phyloP scores from a whole-genome alignment of 371 early-diverging fungal species.

The Syncephalastrum racemosum region DNA sequence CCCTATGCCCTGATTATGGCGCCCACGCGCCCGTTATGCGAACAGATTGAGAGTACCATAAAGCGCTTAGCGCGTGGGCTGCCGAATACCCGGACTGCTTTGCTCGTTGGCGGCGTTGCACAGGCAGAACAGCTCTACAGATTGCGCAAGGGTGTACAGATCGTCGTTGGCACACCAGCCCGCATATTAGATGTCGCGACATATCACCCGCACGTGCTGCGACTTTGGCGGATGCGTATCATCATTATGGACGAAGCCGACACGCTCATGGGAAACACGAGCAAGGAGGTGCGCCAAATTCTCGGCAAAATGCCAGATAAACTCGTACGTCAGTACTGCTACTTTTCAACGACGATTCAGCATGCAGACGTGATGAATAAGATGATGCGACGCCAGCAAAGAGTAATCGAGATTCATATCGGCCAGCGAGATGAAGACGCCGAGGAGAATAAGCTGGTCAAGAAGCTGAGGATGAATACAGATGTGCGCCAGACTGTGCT shows the following conservation, averaged over 20 bases:
- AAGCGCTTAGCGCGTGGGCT: slow-evolving; percentile 47
- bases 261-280: slow-evolving; percentile 46
- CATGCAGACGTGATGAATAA: neutral
- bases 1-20: slow-evolving; percentile 60
- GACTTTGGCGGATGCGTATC: slow-evolving; percentile 49
- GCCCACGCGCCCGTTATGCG: slow-evolving; percentile 58
- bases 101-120: slow-evolving; percentile 55
- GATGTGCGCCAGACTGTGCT: slow-evolving; percentile 60
- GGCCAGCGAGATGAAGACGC: slow-evolving; percentile 8
- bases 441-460: slow-evolving; percentile 16
- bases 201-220: slow-evolving; percentile 38
- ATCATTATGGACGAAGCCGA: slow-evolving; percentile 66
- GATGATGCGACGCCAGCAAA: slow-evolving; percentile 15
- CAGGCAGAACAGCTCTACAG: slow-evolving; percentile 54
- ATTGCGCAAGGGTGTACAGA: slow-evolving; percentile 56
- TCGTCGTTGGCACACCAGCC: slow-evolving; percentile 63
- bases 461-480: slow-evolving; percentile 28
- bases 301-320: slow-evolving; percentile 44
- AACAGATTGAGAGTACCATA: slow-evolving; percentile 49
- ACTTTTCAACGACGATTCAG: slow-evolving; percentile 45
- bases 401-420: slow-evolving; percentile 22
- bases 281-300: slow-evolving; percentile 44
- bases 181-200: slow-evolving; percentile 51
- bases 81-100: slow-evolving; percentile 53
- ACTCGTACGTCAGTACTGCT: slow-evolving; percentile 44